Conservation (phyloP, 225 moss, liverwort and hornwort species). For the Marchantia polymorpha region DNA sequence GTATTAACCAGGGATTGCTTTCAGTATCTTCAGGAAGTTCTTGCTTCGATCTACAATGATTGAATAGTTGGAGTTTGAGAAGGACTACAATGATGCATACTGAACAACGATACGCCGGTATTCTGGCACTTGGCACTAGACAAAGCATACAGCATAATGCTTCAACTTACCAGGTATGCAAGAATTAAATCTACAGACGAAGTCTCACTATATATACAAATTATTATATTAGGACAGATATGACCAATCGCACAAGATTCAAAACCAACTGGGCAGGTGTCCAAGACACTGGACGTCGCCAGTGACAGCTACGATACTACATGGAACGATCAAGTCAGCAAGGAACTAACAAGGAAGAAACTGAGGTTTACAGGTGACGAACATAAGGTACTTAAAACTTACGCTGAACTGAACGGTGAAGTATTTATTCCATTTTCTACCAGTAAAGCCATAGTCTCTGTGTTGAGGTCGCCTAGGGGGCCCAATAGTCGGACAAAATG, state of each 20-base stretch:
- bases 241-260: too few relatives aligned
- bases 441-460: constrained; percentile 45
- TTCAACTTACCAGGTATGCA: not conserved
- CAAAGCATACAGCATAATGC: not conserved
- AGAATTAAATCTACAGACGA: not conserved
- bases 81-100: not conserved
- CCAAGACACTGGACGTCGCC: not conserved
- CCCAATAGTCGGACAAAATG: constrained; percentile 48
- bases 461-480: constrained; percentile 39
- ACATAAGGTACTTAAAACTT: constrained; percentile 8
- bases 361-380: not conserved
- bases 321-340: not conserved
- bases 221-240: not conserved
- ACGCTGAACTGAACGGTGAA: constrained; percentile 43
- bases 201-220: not conserved
- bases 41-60: constrained; percentile 31
- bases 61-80: not conserved
- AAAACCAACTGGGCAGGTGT: not conserved
- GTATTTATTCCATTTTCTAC: constrained; percentile 50
- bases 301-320: not conserved
- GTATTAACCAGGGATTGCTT: constrained; percentile 37
- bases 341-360: not conserved
- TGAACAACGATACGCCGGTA: not conserved
- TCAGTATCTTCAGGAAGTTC: constrained; percentile 42
- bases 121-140: not conserved